Evolutionary conservation across 164 flowering plant genomes (phyloP), one percentile per base, ranked within the genome.

Genomic region (Annona cherimola): DNA sequence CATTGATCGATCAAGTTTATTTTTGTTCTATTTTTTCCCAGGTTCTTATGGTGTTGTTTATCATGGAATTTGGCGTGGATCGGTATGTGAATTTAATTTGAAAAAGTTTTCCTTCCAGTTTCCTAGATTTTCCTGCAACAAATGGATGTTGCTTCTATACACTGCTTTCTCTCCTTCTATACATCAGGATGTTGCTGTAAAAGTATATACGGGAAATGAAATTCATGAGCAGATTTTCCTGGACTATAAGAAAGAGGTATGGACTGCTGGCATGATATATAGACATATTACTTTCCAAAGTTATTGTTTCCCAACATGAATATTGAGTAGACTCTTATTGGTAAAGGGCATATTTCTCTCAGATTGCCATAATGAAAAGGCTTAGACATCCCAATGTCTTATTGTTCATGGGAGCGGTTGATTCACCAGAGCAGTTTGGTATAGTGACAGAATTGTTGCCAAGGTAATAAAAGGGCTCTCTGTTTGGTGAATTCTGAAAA

Each of bases 371-470:
- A 62, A 93, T 93, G 94, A 84, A 80, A 75, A 87, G 85, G 78
- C 63, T 93, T 66, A 83, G 98, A 72, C 98, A 93, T 78, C 98
- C 98, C 71, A 93, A 93, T 84, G 94, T 93, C 65, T 68, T 93
- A 75, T 80, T 93, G 61, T 93, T 89, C 81, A 90, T 93, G 98
- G 98, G 98, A 78, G 94, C 96, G 55, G 90, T 85, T 4, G 85
- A 75, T 68, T 84, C 93, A 14, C 78, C 83, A 19, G 88, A 90
- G 54, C 78, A 85, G 68, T 89, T 87, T 68, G 96, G 91, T 66
- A 88, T 92, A 59, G 92, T 90, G 66, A 90, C 94, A 46, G 98
- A 92, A 78, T 82, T 80, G 60, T 68, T 92, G 73, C 94, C 94
- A 45, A 87, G 98, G 98, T 89, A 89, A 76, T 46, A 4, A 20